A percentile compares a stretch with the other conserved stretches of the same genome.
These are phyloP conservation scores for Cyamopsis tetragonoloba DNA, from an alignment of 306 rosid genomes.

Conservation along the genomic window DNA sequence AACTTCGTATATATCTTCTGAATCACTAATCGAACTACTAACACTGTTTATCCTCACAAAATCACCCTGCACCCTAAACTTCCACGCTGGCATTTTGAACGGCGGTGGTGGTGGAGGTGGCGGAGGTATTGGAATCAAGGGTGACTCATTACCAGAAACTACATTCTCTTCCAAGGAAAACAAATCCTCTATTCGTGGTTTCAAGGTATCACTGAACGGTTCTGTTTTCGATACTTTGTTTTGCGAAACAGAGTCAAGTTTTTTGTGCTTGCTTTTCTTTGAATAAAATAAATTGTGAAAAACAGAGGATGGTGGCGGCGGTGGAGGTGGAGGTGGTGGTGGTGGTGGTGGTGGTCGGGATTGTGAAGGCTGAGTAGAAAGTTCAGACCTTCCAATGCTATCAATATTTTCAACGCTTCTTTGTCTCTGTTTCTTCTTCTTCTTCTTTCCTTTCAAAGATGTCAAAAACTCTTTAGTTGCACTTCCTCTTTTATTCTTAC, in stretches of 20 bases:
- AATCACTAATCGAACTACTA: slow-evolving; percentile 50
- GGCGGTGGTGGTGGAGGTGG: slow-evolving; percentile 79
- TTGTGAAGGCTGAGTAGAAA: not conserved
- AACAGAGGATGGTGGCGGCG: slow-evolving; percentile 46
- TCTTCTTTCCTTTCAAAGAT: slow-evolving; percentile 50
- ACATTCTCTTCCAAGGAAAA: slow-evolving; percentile 24
- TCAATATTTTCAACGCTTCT: slow-evolving; percentile 58
- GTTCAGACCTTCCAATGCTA: slow-evolving; percentile 24
- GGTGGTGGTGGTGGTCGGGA: slow-evolving; percentile 20
- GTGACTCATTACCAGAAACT: slow-evolving; percentile 49
- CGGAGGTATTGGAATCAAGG: slow-evolving; percentile 53
- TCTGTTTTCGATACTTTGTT: slow-evolving; percentile 40
- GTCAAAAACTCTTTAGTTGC: slow-evolving; percentile 56
- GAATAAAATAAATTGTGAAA: slow-evolving; percentile 44
- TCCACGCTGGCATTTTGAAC: slow-evolving; percentile 51
- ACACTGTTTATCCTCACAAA: slow-evolving; percentile 66
- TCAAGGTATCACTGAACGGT: slow-evolving; percentile 18
- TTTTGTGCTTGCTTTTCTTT: slow-evolving; percentile 51
- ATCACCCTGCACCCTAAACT: slow-evolving; percentile 59
- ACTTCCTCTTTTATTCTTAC: slow-evolving; percentile 38
- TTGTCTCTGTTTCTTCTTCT: slow-evolving; percentile 63
- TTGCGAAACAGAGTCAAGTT: slow-evolving; percentile 22
- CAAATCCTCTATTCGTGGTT: slow-evolving; percentile 21
- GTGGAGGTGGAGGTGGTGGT: slow-evolving; percentile 37
- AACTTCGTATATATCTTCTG: slow-evolving; percentile 51